Percentiles rank a stretch among this genome's conserved stretches.
These are phyloP conservation scores for Populus tomentosa DNA, from an alignment of 441 rosid genomes.

Conservation along the genomic window DNA sequence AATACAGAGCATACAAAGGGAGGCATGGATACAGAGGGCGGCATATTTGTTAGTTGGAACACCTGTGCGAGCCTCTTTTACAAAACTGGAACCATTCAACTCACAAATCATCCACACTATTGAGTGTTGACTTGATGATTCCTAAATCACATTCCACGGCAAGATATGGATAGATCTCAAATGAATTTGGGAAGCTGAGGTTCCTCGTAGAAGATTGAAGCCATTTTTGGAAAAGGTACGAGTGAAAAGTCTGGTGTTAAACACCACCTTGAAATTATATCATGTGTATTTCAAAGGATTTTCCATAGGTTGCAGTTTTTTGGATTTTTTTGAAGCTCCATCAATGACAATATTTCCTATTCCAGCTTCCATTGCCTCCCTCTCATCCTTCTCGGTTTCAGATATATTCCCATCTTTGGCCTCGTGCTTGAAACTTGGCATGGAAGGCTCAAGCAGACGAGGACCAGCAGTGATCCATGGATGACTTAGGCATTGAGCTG, in stretches of 20 bases:
- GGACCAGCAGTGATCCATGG: conserved; percentile 54
- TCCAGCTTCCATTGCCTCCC: conserved; percentile 47
- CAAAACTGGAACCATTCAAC: not conserved
- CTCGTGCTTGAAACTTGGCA: conserved; percentile 17
- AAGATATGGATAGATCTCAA: not conserved
- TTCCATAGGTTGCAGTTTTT: conserved; percentile 26
- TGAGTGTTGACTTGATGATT: not conserved
- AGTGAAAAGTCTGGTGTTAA: not conserved
- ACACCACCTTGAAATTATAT: too few relatives aligned
- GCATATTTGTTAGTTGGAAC: not conserved
- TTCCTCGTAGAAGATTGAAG: not conserved
- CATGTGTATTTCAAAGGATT: conserved; percentile 10
- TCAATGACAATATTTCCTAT: conserved; percentile 49
- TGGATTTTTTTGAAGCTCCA: conserved; percentile 29
- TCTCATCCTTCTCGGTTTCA: conserved; percentile 43
- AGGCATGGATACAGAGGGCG: not conserved
- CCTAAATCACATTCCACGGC: not conserved
- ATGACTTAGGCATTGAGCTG: conserved; percentile 59
- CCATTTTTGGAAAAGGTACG: not conserved
- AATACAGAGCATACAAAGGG: not conserved
- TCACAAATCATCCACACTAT: not conserved
- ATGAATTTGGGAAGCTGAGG: not conserved
- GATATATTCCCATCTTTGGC: conserved; percentile 17
- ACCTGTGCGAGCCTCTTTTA: not conserved
- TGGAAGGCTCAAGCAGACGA: conserved; percentile 44